These are phyloP conservation scores for Candida parachauliodes DNA, from an alignment of 805 yeast genomes.

Conservation along the genomic window DNA sequence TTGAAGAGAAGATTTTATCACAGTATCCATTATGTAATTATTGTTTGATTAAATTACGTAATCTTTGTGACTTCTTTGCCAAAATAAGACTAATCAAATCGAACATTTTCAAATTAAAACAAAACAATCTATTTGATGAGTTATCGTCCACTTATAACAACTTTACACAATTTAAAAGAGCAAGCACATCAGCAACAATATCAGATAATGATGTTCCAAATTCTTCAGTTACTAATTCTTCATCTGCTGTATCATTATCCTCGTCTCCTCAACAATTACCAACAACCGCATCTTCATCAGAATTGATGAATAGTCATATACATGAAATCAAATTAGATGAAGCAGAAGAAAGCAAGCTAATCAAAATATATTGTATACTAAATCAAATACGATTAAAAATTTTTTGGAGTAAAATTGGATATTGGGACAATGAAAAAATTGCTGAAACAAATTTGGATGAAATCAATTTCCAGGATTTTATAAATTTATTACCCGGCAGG, in stretches of 20 bases:
- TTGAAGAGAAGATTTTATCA: constrained; percentile 28
- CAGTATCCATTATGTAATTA: constrained; percentile 73
- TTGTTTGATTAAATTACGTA: constrained; percentile 75
- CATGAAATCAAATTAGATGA: constrained; percentile 12
- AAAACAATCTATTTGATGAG: constrained; percentile 24
- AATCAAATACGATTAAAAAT: constrained; percentile 62
- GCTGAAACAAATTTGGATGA: constrained; percentile 26
- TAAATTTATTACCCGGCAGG: constrained; percentile 5
- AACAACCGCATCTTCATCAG: constrained; percentile 1
- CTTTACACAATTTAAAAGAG: constrained; percentile 25
- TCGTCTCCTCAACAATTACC: neutral
- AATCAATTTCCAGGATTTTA: constrained; percentile 18
- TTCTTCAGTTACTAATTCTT: neutral
- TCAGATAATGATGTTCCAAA: neutral
- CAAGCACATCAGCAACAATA: neutral
- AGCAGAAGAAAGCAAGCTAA: constrained; percentile 31
- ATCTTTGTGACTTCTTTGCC: constrained; percentile 79
- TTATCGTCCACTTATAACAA: constrained; percentile 14
- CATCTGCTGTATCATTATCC: no score
- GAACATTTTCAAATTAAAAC: constrained; percentile 56
- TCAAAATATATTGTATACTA: constrained; percentile 51
- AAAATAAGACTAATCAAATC: constrained; percentile 60
- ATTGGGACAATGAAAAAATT: constrained; percentile 56
- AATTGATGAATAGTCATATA: constrained; percentile 10
- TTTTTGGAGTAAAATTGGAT: constrained; percentile 81